Evolutionary conservation across 1,284 basidiomycete species (phyloP).

Genomic region (Naganishia liquefaciens): DNA sequence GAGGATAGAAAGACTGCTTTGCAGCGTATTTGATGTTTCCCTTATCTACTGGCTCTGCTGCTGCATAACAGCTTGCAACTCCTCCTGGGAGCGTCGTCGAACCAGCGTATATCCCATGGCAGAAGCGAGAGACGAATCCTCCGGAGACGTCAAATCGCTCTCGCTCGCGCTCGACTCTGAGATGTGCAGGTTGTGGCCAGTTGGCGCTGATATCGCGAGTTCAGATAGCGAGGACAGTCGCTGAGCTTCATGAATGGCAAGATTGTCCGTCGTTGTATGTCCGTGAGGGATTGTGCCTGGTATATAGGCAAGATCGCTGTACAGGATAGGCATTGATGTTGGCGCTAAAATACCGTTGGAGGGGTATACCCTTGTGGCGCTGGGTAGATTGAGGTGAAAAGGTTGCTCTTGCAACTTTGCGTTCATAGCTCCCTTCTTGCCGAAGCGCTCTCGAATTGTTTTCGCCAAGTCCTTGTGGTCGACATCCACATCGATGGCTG

Average conservation of each 20-base stretch:
- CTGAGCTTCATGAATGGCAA: not conserved
- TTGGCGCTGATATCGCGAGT: constrained; percentile 1
- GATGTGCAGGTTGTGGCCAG: not conserved
- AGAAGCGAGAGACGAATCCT: constrained; percentile 17
- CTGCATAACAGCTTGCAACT: constrained; percentile 15
- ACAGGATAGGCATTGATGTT: not conserved
- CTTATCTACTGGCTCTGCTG: too few relatives aligned
- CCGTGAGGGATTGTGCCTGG: not conserved
- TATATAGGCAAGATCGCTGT: not conserved
- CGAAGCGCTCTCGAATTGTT: not conserved
- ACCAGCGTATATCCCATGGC: constrained; percentile 23
- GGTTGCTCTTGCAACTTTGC: constrained; percentile 5
- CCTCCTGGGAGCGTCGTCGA: constrained; percentile 21
- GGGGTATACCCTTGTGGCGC: too few relatives aligned
- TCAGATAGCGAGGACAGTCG: not conserved
- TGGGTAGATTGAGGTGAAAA: not conserved
- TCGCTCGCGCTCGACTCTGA: constrained; percentile 13
- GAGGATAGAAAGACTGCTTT: not conserved
- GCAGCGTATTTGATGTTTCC: not conserved
- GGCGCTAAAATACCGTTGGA: not conserved
- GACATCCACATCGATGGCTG: constrained; percentile 12
- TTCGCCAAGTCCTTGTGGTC: constrained; percentile 7
- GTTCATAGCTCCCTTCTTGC: constrained; percentile 6
- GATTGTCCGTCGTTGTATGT: not conserved
- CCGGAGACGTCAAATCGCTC: not conserved